Base-by-base conservation (phyloP, 2,329 filamentous ascomycete genomes). In the Metarhizium anisopliae region DNA sequence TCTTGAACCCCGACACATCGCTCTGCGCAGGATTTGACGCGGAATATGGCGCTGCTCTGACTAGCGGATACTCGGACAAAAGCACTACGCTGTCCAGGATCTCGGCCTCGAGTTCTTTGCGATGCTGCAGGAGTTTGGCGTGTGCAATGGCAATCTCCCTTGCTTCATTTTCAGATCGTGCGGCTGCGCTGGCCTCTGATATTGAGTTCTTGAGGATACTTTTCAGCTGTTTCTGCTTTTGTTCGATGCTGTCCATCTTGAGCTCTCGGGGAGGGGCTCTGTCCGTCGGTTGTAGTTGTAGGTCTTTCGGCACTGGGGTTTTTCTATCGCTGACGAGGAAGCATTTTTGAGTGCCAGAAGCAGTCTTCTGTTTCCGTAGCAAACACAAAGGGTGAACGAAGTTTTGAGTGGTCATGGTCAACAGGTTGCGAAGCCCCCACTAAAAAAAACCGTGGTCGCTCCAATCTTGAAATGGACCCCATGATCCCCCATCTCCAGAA, bases 121-220 rank as follows among this genome's bases (percentile, higher is more conserved):
- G 89, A 62, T 89, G 80, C 70, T 96, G 88, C 53, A 96, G 84
- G 55, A 90, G 82, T 62, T 81, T 81, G 47, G 93, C 93, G 75
- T 96, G 91, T 65, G 90, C 83, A 57, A 94, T 74, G 52, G 91
- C 93, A 55, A 90, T 80, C 57, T 86, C 80, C 57, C 75, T 76
- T 55, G 74, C 78, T 64, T 74, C 74, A 32, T 59, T 57, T 43
- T 64, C 58, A 52, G 67, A 63, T 43, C 68, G 57, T 47, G 62
- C 45, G 52, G 52, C 56, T 14, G 61, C 55, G 30, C 60, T 60
- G 47, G 64, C n/a, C 13, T 38, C 50, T 16, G 53, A 74, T 3
- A 38, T 36, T 6, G 53, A 74, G 55, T 82, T 84, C 67, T 86
- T 88, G 16, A 89, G 74, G 57, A 84, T 83, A 59, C 82, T 75